A percentile compares a stretch with the other conserved stretches of the same genome.
Conservation (phyloP, 2,329 filamentous ascomycete species). For the Cladorrhinum sp. region DNA sequence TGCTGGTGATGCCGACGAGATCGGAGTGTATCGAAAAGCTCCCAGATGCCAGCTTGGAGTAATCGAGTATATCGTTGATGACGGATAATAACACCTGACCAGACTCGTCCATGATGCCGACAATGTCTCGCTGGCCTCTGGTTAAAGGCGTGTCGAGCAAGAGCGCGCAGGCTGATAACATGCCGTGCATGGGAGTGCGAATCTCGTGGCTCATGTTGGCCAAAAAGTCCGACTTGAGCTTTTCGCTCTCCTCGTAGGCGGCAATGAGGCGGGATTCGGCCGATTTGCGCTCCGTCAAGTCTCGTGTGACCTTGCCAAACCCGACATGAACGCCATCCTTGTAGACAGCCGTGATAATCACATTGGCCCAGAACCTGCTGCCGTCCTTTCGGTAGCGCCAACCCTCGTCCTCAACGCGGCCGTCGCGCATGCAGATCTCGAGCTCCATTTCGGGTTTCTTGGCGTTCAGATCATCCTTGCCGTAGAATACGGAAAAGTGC, state of each 20-base stretch:
- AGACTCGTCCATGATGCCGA: slow-evolving; percentile 57
- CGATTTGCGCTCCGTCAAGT: slow-evolving; percentile 54
- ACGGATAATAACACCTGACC: slow-evolving; percentile 56
- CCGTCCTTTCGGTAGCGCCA: slow-evolving; percentile 59
- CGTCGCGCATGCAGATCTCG: slow-evolving; percentile 50
- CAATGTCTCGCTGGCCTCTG: slow-evolving; percentile 53
- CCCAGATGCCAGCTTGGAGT: slow-evolving; percentile 60
- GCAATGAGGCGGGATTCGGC: slow-evolving; percentile 53
- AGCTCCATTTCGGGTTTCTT: slow-evolving; percentile 52
- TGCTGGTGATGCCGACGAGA: slow-evolving; percentile 45
- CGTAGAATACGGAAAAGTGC: slow-evolving; percentile 58
- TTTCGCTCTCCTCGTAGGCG: slow-evolving; percentile 61
- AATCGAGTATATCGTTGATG: slow-evolving; percentile 66
- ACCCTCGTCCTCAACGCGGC: slow-evolving; percentile 56
- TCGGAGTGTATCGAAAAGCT: slow-evolving; percentile 55
- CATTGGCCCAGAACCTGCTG: slow-evolving; percentile 58
- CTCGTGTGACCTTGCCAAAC: slow-evolving; percentile 57
- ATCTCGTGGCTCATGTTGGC: slow-evolving; percentile 65
- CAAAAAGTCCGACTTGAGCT: slow-evolving; percentile 59
- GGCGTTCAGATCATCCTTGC: slow-evolving; percentile 45
- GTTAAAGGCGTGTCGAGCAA: slow-evolving; percentile 53
- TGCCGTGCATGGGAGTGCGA: slow-evolving; percentile 62
- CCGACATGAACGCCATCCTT: slow-evolving; percentile 51
- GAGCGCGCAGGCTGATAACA: slow-evolving; percentile 57
- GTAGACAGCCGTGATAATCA: slow-evolving; percentile 56